These are phyloP conservation scores for Botrytis porri DNA, from an alignment of 2,329 filamentous ascomycete species.

Conservation along the genomic window DNA sequence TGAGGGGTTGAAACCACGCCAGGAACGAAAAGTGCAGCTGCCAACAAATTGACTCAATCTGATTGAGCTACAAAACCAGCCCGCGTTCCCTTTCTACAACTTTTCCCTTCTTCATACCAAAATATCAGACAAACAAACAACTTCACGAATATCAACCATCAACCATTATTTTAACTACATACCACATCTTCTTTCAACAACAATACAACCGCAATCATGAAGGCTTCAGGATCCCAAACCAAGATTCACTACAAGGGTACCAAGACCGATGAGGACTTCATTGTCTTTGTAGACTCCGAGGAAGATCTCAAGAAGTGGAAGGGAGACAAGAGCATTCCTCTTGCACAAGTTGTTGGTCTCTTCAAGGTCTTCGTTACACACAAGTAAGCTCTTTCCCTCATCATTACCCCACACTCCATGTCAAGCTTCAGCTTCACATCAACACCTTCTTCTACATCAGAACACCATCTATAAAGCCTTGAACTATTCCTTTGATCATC, in stretches of 20 bases:
- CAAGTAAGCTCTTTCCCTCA: constrained; percentile 59
- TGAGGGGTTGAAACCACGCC: constrained; percentile 24
- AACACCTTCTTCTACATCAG: background rate
- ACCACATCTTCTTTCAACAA: constrained; percentile 5
- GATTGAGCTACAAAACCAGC: constrained; percentile 37
- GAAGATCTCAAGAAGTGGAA: constrained; percentile 77
- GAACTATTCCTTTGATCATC: background rate
- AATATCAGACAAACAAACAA: background rate
- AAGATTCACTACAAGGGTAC: constrained; percentile 70
- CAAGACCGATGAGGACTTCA: constrained; percentile 62
- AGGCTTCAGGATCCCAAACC: constrained; percentile 53
- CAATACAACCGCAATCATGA: constrained; percentile 42
- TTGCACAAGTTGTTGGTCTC: constrained; percentile 79
- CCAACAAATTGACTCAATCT: constrained; percentile 13
- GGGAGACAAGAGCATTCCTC: constrained; percentile 71
- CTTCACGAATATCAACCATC: constrained; percentile 16
- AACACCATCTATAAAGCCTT: background rate
- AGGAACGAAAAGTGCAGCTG: constrained; percentile 28
- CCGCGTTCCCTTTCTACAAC: constrained; percentile 21
- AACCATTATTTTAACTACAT: constrained; percentile 14
- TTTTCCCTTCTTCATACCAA: constrained; percentile 16
- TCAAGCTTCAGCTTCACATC: background rate
- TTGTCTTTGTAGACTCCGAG: constrained; percentile 60
- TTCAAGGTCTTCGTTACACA: constrained; percentile 91
- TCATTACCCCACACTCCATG: background rate